Conservation (phyloP, 139 green algal genomes). For the Closterium sp. region DNA sequence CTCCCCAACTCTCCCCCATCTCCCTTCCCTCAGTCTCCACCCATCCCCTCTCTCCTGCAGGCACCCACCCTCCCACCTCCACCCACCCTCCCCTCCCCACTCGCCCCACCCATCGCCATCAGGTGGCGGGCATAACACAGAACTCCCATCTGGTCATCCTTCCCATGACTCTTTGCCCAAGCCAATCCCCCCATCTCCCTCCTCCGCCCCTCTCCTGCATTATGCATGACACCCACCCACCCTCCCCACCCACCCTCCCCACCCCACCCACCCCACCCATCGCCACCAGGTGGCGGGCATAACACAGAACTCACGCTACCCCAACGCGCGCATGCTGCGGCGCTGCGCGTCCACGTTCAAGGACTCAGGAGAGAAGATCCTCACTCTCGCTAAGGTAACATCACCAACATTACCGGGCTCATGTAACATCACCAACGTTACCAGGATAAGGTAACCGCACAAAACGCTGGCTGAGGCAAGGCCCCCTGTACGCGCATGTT, state of each 20-base stretch:
- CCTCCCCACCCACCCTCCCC: neutral
- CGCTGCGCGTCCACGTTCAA: neutral
- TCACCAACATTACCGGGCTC: no score
- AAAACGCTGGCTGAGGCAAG: no score
- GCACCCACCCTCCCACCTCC: neutral
- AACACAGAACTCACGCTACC: neutral
- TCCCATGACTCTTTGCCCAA: no score
- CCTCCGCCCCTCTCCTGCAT: neutral
- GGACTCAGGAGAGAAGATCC: neutral
- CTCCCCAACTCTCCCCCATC: no score
- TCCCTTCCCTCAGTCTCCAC: no score
- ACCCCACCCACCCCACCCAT: neutral
- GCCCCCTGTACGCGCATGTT: no score
- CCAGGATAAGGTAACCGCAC: no score
- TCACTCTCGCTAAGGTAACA: neutral
- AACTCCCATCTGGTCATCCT: no score
- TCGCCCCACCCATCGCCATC: neutral
- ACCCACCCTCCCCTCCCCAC: neutral
- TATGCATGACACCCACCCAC: neutral
- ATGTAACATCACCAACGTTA: no score
- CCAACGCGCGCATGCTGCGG: neutral
- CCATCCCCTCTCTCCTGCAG: neutral
- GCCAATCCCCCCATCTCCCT: no score
- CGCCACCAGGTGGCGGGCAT: neutral
- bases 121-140: constrained; percentile 3